A percentile compares a stretch with the other conserved stretches of the same genome.
Evolutionary conservation across 208 protist genomes (phyloP).

Genomic region (Trypanosoma conorhini): DNA sequence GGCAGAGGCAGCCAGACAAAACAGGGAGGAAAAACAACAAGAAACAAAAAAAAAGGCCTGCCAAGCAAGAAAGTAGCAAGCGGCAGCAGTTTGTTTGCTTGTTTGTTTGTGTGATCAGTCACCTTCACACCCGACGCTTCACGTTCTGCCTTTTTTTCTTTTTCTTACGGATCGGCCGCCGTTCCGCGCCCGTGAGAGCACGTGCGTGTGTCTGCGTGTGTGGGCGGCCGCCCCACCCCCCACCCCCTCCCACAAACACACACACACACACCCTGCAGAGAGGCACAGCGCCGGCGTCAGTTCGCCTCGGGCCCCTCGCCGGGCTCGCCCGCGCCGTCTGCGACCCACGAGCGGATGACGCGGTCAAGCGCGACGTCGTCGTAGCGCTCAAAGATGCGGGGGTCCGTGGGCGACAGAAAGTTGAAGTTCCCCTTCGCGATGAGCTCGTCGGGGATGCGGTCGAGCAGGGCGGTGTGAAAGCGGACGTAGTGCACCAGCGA

Average conservation of each 20-base stretch:
- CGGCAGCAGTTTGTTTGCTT: neutral
- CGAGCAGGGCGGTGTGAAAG: slow-evolving; percentile 89
- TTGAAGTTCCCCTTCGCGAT: slow-evolving; percentile 92
- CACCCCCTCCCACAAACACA: neutral
- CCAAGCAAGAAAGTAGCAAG: slow-evolving; percentile 1
- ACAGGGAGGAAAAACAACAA: too few relatives aligned
- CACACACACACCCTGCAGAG: too few relatives aligned
- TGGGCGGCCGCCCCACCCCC: neutral
- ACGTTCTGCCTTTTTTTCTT: slow-evolving; percentile 1
- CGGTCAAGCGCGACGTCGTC: slow-evolving; percentile 65
- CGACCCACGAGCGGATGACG: slow-evolving; percentile 70
- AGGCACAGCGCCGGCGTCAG: too few relatives aligned
- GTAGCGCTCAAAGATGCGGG: slow-evolving; percentile 82
- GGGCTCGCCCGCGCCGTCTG: slow-evolving; percentile 24
- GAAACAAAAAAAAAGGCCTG: neutral
- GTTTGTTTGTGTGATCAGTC: neutral
- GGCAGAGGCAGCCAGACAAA: too few relatives aligned
- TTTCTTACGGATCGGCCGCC: neutral
- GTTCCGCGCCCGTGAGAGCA: neutral
- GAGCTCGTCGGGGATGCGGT: slow-evolving; percentile 80
- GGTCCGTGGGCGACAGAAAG: slow-evolving; percentile 79
- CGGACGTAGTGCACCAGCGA: slow-evolving; percentile 92
- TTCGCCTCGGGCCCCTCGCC: slow-evolving; percentile 9
- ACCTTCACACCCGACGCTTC: neutral
- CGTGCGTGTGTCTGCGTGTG: too few relatives aligned